Evolutionary conservation across 345 rosid species (phyloP), one percentile per base, ranked within the genome.

Genomic region (Balakata baccata): DNA sequence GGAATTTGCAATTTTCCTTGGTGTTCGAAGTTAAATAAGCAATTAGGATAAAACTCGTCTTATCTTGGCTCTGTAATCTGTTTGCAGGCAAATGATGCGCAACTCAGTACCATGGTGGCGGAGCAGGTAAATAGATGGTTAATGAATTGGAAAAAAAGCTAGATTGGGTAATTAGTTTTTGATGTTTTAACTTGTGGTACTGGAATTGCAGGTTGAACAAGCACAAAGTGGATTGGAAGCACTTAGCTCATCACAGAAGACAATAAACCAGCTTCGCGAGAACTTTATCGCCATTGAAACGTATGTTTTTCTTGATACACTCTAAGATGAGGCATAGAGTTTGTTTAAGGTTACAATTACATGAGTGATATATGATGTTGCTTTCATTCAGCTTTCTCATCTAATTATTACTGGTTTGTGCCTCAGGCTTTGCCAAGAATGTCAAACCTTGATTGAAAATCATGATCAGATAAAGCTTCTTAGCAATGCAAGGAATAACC

Each of bases 101-200:
- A 95, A 50, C 99, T 95, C 71, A 95, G 99, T 81, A 93, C 99
- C 14, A 93, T 93, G 99, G 99, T 95, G 52, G 96, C 98, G 43
- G 99, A 92, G 86, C 99, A 93, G 94, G 98, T 90, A 52, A 3
- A 46, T 13, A 52, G 0, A 6, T 16, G 46, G 50, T 3, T 16
- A 39, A 34, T 5, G 49, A 10, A 7, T 2, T 20, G 13, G 23
- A 37, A 38, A 0, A 5, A 59, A 61, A 23, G 22, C 45, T 34
- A 13, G 43, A 41, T 47, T 61, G 61, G 61, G 11, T 68, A n/a
- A 22, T 66, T 49, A 2, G 37, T 16, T 63, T 22, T 45, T 51
- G 41, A 8, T 58, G 5, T n/a, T 16, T 10, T 37, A 3, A 29
- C 45, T 53, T n/a, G 10, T 64, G 25, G 25, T 41, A 17, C 60